Evolutionary conservation across 306 rosid species (phyloP), one percentile per base, ranked within the genome.

Genomic region (Castanea mollissima): DNA sequence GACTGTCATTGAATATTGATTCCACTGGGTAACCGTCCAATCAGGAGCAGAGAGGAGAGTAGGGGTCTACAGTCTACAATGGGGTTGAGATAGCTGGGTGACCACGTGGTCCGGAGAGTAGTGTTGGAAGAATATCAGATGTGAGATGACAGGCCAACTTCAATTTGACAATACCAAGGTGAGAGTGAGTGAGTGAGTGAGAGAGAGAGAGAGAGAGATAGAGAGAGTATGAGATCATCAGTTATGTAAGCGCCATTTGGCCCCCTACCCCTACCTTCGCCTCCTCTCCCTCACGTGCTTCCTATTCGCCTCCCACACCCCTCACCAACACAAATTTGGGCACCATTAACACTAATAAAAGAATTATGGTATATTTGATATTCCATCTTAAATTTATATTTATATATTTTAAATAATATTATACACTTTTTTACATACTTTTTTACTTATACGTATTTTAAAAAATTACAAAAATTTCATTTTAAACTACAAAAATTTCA

Each of bases 41-140:
- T 84, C 87, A 76, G 20, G 11, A 38, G 11, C 46, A 64, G 34
- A 59, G 67, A 59, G 11, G 11, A 2, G 46, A 38, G 46, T 23
- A 23, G 32, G 67, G 67, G 34, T 59, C 34, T 59, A 29, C 25
- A 29, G 2, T 18, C 11, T n/a, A 7, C 4, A 20, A 25, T 1
- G 68, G 15, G 14, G 27, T 1, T 7, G 13, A 19, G 25, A 6
- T 75, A 83, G 80, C 83, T 69, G 86, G 78, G 71, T 69, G 77
- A 75, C 83, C 86, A 83, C 86, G 86, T 83, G 83, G 80, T 72
- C 70, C 77, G 49, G 64, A 54, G 51, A 27, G 35, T 44, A 54
- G 75, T 62, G 68, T 51, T 69, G 68, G 73, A 46, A 60, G 73
- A 76, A 70, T 76, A 76, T 76, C 77, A 81, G 57, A 73, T 32